Base-by-base conservation (phyloP, 1,284 basidiomycete species). In the Sparassis latifolia region DNA sequence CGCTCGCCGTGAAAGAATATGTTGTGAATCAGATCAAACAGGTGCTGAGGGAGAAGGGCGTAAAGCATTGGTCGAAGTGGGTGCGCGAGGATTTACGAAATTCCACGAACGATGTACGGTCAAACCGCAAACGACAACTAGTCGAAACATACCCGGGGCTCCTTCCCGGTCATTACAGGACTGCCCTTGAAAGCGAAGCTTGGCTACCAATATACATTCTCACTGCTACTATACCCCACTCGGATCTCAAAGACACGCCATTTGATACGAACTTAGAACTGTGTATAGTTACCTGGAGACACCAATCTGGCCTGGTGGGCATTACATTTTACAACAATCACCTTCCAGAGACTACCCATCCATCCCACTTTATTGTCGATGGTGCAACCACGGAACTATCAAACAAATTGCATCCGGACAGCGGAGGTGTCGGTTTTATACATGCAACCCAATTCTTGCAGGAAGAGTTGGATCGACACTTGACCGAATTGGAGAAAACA, bases 311-410 rank as follows among this genome's bases (percentile, higher is more conserved):
- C 4, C n/a, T 29, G 2, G 7, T 51, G 2, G 46, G 47, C 5
- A 3, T 55, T 3, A 44, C 56, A 5, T 28, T 58, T 33, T 58
- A 47, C 45, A 57, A 47, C 45, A 57, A 55, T 33, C 53, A 55
- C 33, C 10, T 49, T 5, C 44, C 53, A 9, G 20, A n/a, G 10
- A 5, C 32, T 3, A 10, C 48, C 2, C 40, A 31, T 10, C 20
- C 52, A 29, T 37, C 10, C 5, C 50, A 45, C 29, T 40, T 52
- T 41, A 27, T 48, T 30, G n/a, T 41, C 6, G 47, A 48, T 3
- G 37, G 33, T n/a, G 33, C 20, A 4, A 53, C 56, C 0, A 45
- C 46, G n/a, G 42, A 1, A 4, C 3, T n/a, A 49, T 47, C 5
- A 20, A 32, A 9, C 49, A 45, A 46, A 33, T 42, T 1, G 40